Evolutionary conservation across 192 early-diverging fungal genomes (phyloP).

Genomic region (Coemansia sp.): DNA sequence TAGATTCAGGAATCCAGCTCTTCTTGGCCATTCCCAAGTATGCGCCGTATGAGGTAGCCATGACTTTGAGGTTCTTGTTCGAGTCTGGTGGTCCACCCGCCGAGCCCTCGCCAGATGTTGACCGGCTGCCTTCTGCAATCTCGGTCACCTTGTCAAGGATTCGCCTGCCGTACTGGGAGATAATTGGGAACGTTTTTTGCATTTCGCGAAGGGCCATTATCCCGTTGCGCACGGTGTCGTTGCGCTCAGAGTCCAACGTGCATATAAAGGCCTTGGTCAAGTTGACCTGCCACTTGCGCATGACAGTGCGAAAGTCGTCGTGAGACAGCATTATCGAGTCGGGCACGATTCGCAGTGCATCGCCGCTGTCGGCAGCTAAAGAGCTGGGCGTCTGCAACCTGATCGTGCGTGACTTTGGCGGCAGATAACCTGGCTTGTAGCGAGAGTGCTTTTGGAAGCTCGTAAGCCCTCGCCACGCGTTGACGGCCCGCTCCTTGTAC

Average conservation of each 20-base stretch:
- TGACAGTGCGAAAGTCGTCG: slow-evolving; percentile 45
- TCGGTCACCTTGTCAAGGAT: slow-evolving; percentile 41
- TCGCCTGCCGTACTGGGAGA: slow-evolving; percentile 27
- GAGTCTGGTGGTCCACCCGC: slow-evolving; percentile 9
- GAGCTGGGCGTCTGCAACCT: slow-evolving; percentile 12
- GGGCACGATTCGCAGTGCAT: slow-evolving; percentile 27
- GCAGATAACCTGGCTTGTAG: slow-evolving; percentile 44
- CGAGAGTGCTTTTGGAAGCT: slow-evolving; percentile 37
- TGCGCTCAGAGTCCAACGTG: slow-evolving; percentile 24
- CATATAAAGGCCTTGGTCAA: slow-evolving; percentile 35
- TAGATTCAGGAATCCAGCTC: slow-evolving; percentile 36
- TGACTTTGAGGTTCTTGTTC: slow-evolving; percentile 45
- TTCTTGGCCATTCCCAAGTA: slow-evolving; percentile 33
- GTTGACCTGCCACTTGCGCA: slow-evolving; percentile 47
- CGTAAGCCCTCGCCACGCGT: slow-evolving; percentile 39
- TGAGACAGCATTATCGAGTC: slow-evolving; percentile 30
- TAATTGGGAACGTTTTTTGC: slow-evolving; percentile 39
- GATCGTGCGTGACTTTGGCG: slow-evolving; percentile 44
- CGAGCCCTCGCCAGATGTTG: neutral
- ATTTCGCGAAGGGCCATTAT: slow-evolving; percentile 44
- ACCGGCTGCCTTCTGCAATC: slow-evolving; percentile 6
- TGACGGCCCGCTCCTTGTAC: slow-evolving; percentile 43
- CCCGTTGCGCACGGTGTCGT: slow-evolving; percentile 48
- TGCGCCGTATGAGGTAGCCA: slow-evolving; percentile 40
- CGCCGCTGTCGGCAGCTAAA: slow-evolving; percentile 11